Base-by-base conservation (phyloP, 495 filamentous ascomycete genomes). In the Xylaria scruposa region DNA sequence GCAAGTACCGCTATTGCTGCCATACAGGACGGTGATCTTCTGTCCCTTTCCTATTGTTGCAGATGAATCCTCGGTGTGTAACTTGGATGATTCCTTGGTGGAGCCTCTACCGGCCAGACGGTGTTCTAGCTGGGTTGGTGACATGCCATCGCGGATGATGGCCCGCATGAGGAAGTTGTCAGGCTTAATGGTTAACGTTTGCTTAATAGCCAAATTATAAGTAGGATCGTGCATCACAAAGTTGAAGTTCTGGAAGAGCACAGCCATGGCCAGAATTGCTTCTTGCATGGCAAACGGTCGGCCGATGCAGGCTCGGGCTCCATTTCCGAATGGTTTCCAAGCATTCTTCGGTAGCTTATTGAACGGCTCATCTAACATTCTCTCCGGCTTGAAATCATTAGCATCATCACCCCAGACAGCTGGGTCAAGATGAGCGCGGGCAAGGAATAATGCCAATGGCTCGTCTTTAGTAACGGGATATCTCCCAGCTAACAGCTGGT, bases 151-250 rank as follows among this genome's bases (percentile, higher is more conserved):
- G 10, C 92, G 84, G 0, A 92, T 79, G 1, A 79, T 85, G 9
- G 91, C 92, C 31, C 84, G 88, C 83, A 96, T 93, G 61, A 85
- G 85, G 78, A 94, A 91, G 58, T 87, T 89, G 67, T 91, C 89
- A 0, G 93, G 93, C 78, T 95, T 96, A 78, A 92, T 87, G 0
- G 92, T 94, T 12, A 94, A 82, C 0, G 91, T 93, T 77, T 92
- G 87, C 77, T 91, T 92, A 73, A 92, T 80, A 49, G 89, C 84
- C 36, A 95, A 81, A 51, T 88, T 81, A 63, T 94, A 94, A 21
- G 72, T 79, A 3, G 88, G 85, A 67, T 91, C 89, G 49, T 87
- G 83, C 13, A 86, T 68, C 5, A 79, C 73, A 69, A 91, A 88
- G 75, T 91, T 85, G 81, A 92, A 91, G 73, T 87, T 87, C 72